phyloP scores from a whole-genome alignment of 2,329 filamentous ascomycete genomes.

The Penicillium sp. region DNA sequence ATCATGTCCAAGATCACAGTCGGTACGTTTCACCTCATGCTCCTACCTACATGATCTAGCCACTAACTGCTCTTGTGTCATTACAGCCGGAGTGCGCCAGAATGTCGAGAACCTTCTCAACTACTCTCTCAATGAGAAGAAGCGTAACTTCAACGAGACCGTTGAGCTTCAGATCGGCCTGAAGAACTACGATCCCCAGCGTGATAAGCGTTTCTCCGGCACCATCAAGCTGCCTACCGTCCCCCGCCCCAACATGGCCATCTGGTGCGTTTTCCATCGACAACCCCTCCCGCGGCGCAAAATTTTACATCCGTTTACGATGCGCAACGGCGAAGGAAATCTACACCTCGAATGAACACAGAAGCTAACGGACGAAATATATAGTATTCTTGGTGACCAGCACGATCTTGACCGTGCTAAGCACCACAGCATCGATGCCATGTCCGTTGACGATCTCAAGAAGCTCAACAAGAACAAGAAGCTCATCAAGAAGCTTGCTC shows the following conservation, averaged over 20 bases:
- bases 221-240: conserved; percentile 93
- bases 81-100: conserved; percentile 81
- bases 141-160: conserved; percentile 96
- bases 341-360: not conserved
- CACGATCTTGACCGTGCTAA: conserved; percentile 99
- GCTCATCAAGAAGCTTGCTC: conserved; percentile 99
- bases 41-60: not conserved
- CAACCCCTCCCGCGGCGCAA: not conserved
- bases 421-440: conserved; percentile 97
- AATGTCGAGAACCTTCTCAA: conserved; percentile 93
- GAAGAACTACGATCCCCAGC: conserved; percentile 99
- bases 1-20: conserved; percentile 60
- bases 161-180: conserved; percentile 82
- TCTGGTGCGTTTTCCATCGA: conserved; percentile 61
- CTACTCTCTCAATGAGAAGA: conserved; percentile 94
- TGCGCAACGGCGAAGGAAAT: not conserved
- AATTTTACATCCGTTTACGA: not conserved
- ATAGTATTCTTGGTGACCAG: conserved; percentile 81
- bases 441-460: conserved; percentile 98
- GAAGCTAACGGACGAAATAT: not conserved
- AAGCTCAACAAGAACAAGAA: conserved; percentile 99
- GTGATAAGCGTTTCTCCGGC: conserved; percentile 99
- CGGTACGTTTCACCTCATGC: conserved; percentile 42
- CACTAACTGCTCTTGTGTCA: conserved; percentile 16
- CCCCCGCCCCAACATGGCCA: conserved; percentile 85